phyloP scores from a whole-genome alignment of 2,329 filamentous ascomycete species.

The Aureobasidium zeae region DNA sequence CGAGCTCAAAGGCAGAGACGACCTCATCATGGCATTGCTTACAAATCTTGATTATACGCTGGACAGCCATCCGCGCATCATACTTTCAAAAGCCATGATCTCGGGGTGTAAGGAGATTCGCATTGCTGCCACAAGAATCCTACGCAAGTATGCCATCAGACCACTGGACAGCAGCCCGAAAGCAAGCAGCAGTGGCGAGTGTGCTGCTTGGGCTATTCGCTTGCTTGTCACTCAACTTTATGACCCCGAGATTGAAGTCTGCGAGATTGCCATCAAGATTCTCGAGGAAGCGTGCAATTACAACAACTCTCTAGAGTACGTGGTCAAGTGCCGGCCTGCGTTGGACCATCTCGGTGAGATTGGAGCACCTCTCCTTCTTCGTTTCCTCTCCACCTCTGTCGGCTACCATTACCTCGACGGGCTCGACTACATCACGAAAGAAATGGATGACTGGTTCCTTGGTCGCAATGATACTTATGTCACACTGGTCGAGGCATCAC shows the following conservation, averaged over 20 bases:
- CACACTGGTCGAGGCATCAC: constrained; percentile 84
- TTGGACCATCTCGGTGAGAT: constrained; percentile 95
- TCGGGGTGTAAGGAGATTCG: constrained; percentile 84
- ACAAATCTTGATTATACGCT: constrained; percentile 88
- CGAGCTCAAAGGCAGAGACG: constrained; percentile 80
- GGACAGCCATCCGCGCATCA: constrained; percentile 75
- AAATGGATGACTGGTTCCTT: constrained; percentile 99
- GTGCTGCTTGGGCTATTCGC: constrained; percentile 92
- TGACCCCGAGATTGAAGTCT: constrained; percentile 93
- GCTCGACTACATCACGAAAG: constrained; percentile 95
- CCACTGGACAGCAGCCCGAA: constrained; percentile 36
- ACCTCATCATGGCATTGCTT: constrained; percentile 79
- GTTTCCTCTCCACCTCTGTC: constrained; percentile 90
- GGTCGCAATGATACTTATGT: constrained; percentile 97
- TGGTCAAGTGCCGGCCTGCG: constrained; percentile 89
- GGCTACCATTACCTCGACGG: constrained; percentile 97
- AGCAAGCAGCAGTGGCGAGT: constrained; percentile 40
- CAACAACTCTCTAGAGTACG: constrained; percentile 82
- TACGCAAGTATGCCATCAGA: constrained; percentile 74
- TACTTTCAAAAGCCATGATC: constrained; percentile 88
- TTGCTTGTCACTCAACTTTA: constrained; percentile 97
- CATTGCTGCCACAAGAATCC: constrained; percentile 76
- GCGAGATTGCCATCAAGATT: constrained; percentile 92
- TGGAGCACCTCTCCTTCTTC: constrained; percentile 79
- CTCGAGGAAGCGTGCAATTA: constrained; percentile 95